phyloP scores from a whole-genome alignment of 2,329 filamentous ascomycete genomes.

The Colletotrichum agaves region DNA sequence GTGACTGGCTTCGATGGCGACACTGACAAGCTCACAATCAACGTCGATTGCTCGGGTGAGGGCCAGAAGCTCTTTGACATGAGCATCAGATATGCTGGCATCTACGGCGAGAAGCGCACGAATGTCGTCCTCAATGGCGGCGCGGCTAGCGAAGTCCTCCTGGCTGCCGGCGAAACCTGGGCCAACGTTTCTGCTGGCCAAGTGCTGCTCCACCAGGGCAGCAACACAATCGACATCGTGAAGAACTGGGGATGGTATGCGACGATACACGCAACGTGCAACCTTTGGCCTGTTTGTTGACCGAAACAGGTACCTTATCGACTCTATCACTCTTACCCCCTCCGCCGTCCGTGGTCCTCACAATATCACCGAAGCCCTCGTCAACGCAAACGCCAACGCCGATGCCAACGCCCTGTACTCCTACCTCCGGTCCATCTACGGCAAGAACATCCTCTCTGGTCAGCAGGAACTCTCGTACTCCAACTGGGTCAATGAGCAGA shows the following conservation, averaged over 20 bases:
- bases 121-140: conserved; percentile 55
- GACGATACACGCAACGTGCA: no score
- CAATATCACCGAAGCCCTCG: conserved; percentile 50
- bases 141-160: conserved; percentile 52
- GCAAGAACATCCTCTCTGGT: conserved; percentile 58
- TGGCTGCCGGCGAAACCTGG: conserved; percentile 52
- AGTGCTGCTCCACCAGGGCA: conserved; percentile 54
- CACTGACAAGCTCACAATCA: conserved; percentile 57
- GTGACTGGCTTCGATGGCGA: conserved; percentile 56
- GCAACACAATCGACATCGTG: conserved; percentile 57
- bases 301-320: conserved; percentile 51
- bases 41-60: conserved; percentile 45
- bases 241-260: conserved; percentile 60
- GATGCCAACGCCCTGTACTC: conserved; percentile 52
- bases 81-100: conserved; percentile 55
- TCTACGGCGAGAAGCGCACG: conserved; percentile 58
- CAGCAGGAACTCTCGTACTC: conserved; percentile 57
- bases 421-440: conserved; percentile 57
- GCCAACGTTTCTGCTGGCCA: conserved; percentile 54
- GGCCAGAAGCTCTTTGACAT: conserved; percentile 55
- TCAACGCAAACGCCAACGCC: conserved; percentile 50
- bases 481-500: conserved; percentile 55
- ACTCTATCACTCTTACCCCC: conserved; percentile 53
- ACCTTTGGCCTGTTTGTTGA: not conserved
- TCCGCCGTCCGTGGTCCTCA: conserved; percentile 50